phyloP scores from a whole-genome alignment of 768 basidiomycete species.

The Phanerodontia chrysosporium region DNA sequence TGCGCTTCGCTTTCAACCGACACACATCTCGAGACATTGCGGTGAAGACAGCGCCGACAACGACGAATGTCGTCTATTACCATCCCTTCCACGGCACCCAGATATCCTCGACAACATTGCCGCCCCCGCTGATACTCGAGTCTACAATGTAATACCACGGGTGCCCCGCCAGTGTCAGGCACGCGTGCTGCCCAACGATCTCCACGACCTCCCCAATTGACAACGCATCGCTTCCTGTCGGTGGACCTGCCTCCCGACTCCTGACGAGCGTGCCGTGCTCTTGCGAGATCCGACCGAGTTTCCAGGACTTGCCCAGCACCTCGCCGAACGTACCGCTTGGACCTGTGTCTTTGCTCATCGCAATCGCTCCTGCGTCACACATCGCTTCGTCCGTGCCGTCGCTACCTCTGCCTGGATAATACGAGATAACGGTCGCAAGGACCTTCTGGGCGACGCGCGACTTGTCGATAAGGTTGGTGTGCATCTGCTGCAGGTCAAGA shows the following conservation, averaged over 20 bases:
- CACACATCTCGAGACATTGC: not conserved
- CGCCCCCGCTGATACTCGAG: constrained; percentile 43
- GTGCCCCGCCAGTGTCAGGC: constrained; percentile 73
- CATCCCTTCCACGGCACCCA: constrained; percentile 94
- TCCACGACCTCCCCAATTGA: constrained; percentile 53
- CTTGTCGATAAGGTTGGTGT: constrained; percentile 61
- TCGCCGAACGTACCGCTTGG: constrained; percentile 69
- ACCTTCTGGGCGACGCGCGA: constrained; percentile 62
- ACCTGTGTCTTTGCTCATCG: constrained; percentile 85
- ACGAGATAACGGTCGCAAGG: constrained; percentile 71
- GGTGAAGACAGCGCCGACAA: not conserved
- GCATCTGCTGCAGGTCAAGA: constrained; percentile 79
- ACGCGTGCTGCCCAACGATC: constrained; percentile 84
- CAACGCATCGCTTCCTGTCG: constrained; percentile 19
- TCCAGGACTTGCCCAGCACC: constrained; percentile 62
- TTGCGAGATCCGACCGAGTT: constrained; percentile 61
- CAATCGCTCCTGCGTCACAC: constrained; percentile 80
- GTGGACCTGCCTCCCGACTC: constrained; percentile 13
- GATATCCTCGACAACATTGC: constrained; percentile 60
- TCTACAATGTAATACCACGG: constrained; percentile 87
- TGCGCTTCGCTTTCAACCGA: not conserved
- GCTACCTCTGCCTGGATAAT: constrained; percentile 65
- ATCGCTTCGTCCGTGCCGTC: constrained; percentile 68
- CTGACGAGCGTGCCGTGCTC: constrained; percentile 71
- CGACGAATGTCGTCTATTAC: constrained; percentile 33